Base-by-base conservation (phyloP, 192 early-diverging fungal genomes). In the Coemansia biformis region DNA sequence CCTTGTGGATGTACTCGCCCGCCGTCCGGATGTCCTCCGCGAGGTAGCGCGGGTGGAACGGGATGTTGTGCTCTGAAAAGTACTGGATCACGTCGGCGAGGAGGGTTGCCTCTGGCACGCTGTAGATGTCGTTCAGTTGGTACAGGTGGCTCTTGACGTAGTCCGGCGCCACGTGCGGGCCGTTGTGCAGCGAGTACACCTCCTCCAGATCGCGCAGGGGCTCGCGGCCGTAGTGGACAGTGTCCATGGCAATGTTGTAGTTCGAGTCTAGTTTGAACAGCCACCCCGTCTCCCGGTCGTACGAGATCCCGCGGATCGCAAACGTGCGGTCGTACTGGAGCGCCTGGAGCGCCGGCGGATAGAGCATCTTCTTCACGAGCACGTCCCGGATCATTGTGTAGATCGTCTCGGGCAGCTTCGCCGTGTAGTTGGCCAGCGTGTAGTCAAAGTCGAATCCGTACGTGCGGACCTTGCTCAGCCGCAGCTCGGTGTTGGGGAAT, bases 371-470 rank as follows among this genome's bases (percentile, higher is more conserved):
- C 21, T 67, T 55, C 4, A 83, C 74, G 14, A 83, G 49, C 11
- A 81, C 66, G 35, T 78, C 78, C 16, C 77, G 76, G 12, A 83
- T 48, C 63, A 79, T 75, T 17, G 76, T 73, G 42, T 80, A 83
- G 18, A 83, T 83, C 13, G 77, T 79, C 23, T 71, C 56, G 0
- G 79, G 78, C 39, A 83, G 49, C 40, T 66, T 63, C 45, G 73
- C 63, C 2, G 75, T 80, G 45, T 83, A 83, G 22, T 73, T 68
- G 3, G 81, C 81, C n/a, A 83, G 46, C 13, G 81, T 83, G 57
- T 81, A 83, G 67, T 83, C 81, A 48, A 79, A 81, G 51, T 83
- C 81, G 36, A 83, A 79, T 12, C 81, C 81, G 55, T 79, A 83
- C 2, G 72, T 73, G 33, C 75, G 62, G 10, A 83, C 66, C 33